Conservation (phyloP, 2,329 filamentous ascomycete species). For the Pyrenophora teres region DNA sequence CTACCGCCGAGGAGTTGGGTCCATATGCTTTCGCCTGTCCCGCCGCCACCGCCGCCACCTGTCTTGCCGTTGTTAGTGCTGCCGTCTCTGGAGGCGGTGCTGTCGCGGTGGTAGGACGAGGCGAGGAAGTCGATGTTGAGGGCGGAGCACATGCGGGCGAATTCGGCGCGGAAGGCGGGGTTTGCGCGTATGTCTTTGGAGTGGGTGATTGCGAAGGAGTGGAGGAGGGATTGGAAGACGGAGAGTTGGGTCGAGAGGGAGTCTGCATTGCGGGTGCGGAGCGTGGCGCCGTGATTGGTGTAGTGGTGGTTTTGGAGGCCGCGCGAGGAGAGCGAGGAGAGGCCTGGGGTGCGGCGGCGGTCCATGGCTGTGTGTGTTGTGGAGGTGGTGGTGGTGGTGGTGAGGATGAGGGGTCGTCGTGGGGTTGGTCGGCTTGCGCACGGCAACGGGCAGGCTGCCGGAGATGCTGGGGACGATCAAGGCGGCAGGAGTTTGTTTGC, state of each 20-base stretch:
- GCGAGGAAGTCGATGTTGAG: slow-evolving; percentile 95
- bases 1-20: slow-evolving; percentile 86
- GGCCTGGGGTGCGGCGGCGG: slow-evolving; percentile 78
- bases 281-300: slow-evolving; percentile 82
- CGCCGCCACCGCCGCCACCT: slow-evolving; percentile 40
- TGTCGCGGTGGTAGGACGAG: slow-evolving; percentile 54
- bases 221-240: slow-evolving; percentile 92
- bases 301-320: slow-evolving; percentile 82
- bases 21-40: slow-evolving; percentile 72
- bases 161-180: slow-evolving; percentile 92
- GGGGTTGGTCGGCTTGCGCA: no score
- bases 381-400: background rate
- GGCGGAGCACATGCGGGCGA: slow-evolving; percentile 96
- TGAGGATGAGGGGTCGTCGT: no score
- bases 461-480: no score
- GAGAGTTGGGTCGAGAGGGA: slow-evolving; percentile 91
- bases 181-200: slow-evolving; percentile 95
- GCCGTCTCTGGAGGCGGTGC: slow-evolving; percentile 39
- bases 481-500: no score
- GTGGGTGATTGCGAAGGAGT: slow-evolving; percentile 94
- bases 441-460: no score
- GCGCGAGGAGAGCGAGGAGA: slow-evolving; percentile 68
- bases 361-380: slow-evolving; percentile 41
- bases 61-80: slow-evolving; percentile 45
- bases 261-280: slow-evolving; percentile 82